These are phyloP conservation scores for Cardamine resedifolia DNA, from an alignment of 345 rosid species.

Conservation along the genomic window DNA sequence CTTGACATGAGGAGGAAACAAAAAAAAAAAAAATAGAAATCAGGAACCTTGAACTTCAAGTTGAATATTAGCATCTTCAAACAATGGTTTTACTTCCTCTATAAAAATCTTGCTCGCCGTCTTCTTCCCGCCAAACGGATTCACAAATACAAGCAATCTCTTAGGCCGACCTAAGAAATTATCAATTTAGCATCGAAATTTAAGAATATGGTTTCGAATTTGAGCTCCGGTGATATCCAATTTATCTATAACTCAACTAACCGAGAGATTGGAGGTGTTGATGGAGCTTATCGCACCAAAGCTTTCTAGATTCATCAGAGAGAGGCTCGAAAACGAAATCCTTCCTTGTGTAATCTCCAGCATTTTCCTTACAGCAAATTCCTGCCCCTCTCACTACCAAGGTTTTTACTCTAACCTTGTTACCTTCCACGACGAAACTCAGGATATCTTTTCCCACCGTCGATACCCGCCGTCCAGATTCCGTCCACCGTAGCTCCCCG, in stretches of 20 bases:
- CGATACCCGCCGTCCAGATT: constrained; percentile 44
- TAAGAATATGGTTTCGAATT: not conserved
- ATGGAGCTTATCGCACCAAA: constrained; percentile 66
- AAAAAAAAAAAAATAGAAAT: not conserved
- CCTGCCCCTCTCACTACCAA: constrained; percentile 43
- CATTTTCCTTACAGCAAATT: constrained; percentile 51
- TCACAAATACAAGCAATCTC: constrained; percentile 66
- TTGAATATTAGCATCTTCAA: constrained; percentile 73
- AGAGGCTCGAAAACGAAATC: constrained; percentile 75
- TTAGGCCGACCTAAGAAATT: constrained; percentile 62
- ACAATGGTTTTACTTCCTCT: constrained; percentile 71
- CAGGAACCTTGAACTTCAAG: constrained; percentile 65
- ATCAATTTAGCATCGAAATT: not conserved
- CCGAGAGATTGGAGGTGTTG: constrained; percentile 63
- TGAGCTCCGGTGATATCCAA: not conserved
- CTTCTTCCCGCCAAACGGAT: constrained; percentile 89
- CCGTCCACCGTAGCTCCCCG: constrained; percentile 59
- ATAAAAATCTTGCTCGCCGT: constrained; percentile 61
- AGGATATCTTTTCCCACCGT: constrained; percentile 59
- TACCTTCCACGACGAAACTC: constrained; percentile 61
- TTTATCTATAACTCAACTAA: constrained; percentile 34
- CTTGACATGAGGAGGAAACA: not conserved
- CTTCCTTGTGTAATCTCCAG: constrained; percentile 54
- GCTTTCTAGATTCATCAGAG: constrained; percentile 50
- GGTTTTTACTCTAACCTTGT: constrained; percentile 52